These are phyloP conservation scores for Saccharomyces pastorianus DNA, from an alignment of 1,139 yeast species.

Conservation along the genomic window DNA sequence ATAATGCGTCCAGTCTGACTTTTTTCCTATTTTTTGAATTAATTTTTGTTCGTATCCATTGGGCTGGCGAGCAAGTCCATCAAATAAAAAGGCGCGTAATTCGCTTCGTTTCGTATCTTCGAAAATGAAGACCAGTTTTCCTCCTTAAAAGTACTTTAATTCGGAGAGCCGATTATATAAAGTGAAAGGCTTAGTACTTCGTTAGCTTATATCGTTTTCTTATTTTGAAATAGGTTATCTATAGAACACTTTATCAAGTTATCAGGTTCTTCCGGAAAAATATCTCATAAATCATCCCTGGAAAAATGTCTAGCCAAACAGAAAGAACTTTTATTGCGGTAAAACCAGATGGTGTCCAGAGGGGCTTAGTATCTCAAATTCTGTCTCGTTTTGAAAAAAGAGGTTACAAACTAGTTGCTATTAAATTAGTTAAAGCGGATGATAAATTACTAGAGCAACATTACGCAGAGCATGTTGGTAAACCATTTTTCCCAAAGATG, in stretches of 20 bases:
- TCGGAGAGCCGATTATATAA: neutral
- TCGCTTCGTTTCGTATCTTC: neutral
- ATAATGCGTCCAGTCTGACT: neutral
- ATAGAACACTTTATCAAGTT: too few species aligned
- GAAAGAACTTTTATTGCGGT: constrained; percentile 99
- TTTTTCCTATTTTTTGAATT: too few species aligned
- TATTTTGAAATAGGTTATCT: too few species aligned
- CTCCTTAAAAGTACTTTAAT: neutral
- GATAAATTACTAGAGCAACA: constrained; percentile 86
- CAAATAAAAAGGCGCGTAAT: neutral
- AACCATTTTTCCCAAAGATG: constrained; percentile 96
- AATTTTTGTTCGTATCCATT: neutral
- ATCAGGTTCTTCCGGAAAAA: neutral
- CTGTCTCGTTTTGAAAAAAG: constrained; percentile 91
- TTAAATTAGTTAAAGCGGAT: constrained; percentile 84
- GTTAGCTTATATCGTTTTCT: neutral
- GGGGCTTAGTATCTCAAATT: constrained; percentile 89
- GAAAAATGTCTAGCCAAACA: constrained; percentile 24
- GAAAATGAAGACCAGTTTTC: neutral
- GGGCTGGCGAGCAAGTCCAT: neutral
- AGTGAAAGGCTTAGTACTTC: neutral
- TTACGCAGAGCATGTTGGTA: constrained; percentile 88
- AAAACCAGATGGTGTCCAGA: constrained; percentile 99
- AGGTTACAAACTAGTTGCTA: constrained; percentile 95
- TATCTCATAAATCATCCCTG: neutral